Conservation (phyloP, 306 rosid species). For the Inga leiocalycina region DNA sequence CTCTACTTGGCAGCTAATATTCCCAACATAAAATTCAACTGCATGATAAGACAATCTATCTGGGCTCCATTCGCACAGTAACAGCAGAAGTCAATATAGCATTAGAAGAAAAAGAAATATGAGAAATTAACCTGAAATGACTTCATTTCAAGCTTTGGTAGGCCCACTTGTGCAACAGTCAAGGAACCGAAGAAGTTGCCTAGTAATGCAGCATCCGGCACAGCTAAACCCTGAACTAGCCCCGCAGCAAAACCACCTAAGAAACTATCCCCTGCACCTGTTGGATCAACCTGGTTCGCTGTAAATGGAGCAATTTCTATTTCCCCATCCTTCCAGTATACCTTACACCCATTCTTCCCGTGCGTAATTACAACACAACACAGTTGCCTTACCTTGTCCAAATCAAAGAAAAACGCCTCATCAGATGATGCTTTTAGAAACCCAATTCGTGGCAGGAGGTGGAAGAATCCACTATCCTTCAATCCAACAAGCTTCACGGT, state of each 20-base stretch:
- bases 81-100: not conserved
- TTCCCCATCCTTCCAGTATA: slow-evolving; percentile 58
- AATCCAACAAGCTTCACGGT: slow-evolving; percentile 69
- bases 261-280: slow-evolving; percentile 96
- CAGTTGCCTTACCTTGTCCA: slow-evolving; percentile 68
- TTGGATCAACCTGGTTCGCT: slow-evolving; percentile 81
- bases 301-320: slow-evolving; percentile 56
- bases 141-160: slow-evolving; percentile 58
- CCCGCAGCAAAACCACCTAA: slow-evolving; percentile 84
- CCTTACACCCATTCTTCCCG: slow-evolving; percentile 78
- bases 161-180: slow-evolving; percentile 80
- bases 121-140: slow-evolving; percentile 68
- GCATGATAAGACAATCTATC: not conserved
- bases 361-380: slow-evolving; percentile 88
- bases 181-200: slow-evolving; percentile 92
- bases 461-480: slow-evolving; percentile 74
- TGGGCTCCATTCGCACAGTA: not conserved
- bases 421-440: slow-evolving; percentile 80
- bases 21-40: not conserved
- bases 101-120: not conserved
- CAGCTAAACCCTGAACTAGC: slow-evolving; percentile 63
- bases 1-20: not conserved
- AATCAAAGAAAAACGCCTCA: slow-evolving; percentile 65
- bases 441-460: slow-evolving; percentile 63
- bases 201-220: slow-evolving; percentile 83